Base-by-base conservation (phyloP, 331 rosid species). In the Acacia pycnantha region DNA sequence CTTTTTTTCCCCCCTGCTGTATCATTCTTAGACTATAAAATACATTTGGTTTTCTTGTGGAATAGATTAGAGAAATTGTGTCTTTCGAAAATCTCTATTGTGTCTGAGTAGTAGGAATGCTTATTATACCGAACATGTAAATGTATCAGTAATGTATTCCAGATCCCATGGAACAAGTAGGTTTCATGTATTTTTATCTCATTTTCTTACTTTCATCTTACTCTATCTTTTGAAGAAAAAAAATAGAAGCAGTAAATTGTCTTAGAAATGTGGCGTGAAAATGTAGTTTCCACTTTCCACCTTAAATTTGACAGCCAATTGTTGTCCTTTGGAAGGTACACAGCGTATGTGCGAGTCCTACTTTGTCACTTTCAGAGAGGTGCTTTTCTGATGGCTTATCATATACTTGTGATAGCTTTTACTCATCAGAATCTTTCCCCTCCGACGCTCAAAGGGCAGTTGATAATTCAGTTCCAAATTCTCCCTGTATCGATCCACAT, bases 341-440 rank as follows among this genome's bases (percentile, higher is more conserved):
- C 50, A 94, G 94, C 69, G 21, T 88, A 69, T 88, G 96, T 76
- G 88, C 92, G 67, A 94, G 98, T 91, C 98, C 98, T 59, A n/a
- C 91, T 73, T 84, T 92, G 85, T 87, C 98, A 76, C 94, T 86
- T 78, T 86, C 97, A 4, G 93, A 91, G 81, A 84, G 97, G 89
- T 90, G 94, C 79, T 88, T 91, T 73, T 92, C 97, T 78, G 96
- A 94, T 77, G 97, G 96, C 82, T 74, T 94, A 79, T 91, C 97
- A 66, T 86, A 86, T 81, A 85, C 91, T 31, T 89, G 90, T 61
- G 93, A 90, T 67, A 89, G 80, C 83, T 81, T 88, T 31, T 80
- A 79, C 83, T 87, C 97, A n/a, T 85, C 88, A 0, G 90, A 90
- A 76, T 79, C 94, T 6, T 83, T 86, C 77, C 61, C 69, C 4